Conservation (phyloP, 2,329 filamentous ascomycete genomes). For the Verticillium dahliae region DNA sequence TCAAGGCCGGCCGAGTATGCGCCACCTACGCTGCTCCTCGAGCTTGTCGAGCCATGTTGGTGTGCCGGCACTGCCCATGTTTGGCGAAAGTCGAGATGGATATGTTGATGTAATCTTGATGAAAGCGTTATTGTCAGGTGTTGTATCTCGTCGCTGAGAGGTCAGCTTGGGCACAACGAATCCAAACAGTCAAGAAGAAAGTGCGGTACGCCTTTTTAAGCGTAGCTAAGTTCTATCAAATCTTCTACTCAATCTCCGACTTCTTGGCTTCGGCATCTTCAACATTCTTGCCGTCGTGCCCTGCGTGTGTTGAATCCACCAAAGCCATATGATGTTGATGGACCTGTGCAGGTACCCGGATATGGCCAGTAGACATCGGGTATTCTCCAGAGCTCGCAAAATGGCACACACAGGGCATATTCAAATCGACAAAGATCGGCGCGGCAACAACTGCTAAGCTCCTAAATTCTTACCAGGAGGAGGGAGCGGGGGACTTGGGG, state of each 20-base stretch:
- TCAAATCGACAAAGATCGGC: neutral
- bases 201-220: too few relatives aligned
- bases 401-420: neutral
- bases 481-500: neutral
- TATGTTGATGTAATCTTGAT: neutral
- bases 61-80: constrained; percentile 22
- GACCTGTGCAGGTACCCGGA: constrained; percentile 2
- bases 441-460: neutral
- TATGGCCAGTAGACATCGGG: neutral
- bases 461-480: neutral
- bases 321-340: neutral
- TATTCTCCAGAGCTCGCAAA: neutral
- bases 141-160: too few relatives aligned
- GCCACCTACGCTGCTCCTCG: constrained; percentile 28
- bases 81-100: neutral
- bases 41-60: constrained; percentile 36
- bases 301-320: constrained; percentile 5
- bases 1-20: neutral
- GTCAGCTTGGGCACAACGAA: too few relatives aligned
- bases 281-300: neutral
- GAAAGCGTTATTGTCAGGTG: neutral
- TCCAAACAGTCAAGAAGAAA: too few relatives aligned
- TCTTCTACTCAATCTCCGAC: neutral
- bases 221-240: too few relatives aligned
- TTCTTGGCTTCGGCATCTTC: neutral